Base-by-base conservation (phyloP, 768 basidiomycete genomes). In the Mycena pura region DNA sequence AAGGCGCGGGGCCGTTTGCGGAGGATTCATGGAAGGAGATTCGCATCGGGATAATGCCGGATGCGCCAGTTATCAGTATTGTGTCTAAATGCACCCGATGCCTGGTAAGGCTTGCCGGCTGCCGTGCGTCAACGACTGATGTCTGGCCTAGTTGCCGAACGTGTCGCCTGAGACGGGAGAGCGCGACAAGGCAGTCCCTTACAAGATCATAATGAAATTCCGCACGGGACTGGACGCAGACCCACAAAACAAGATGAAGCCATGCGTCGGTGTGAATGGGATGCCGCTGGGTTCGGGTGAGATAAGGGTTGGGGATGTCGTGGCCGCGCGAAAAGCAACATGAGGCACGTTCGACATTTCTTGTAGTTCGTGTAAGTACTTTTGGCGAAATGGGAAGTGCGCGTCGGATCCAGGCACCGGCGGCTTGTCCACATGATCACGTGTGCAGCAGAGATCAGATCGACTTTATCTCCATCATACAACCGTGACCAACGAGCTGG, bases 51-150 rank as follows among this genome's bases (percentile, higher is more conserved):
- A 75, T 81, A 47, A 68, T 34, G 34, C 46, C 72, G 47, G 68
- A 68, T 10, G 72, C 76, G n/a, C 77, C 80, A 27, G 57, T 70
- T 11, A 78, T 92, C 57, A 78, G 78, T 17, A 76, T 92, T 3
- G 90, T 93, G 22, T 86, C 84, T 11, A 86, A 86, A 59, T 92
- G 90, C 70, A 70, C 83, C 31, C 84, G 91, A 48, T 93, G 91
- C 73, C 73, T 90, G 78, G 91, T 92, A 71, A 72, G 84, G 72
- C 28, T n/a, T 43, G 41, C 27, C 3, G 14, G 31, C 56, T 10
- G 11, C 14, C 39, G 31, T 32, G n/a, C 36, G 14, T 49, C 40
- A 6, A 27, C 64, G 45, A 41, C 64, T 41, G 40, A 54, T 34
- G 29, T 17, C 29, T 32, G 15, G 60, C 57, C 55, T 67, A 93